A percentile compares a stretch with the other conserved stretches of the same genome.
phyloP scores from a whole-genome alignment of 768 basidiomycete species.

The Lactarius psammicola region DNA sequence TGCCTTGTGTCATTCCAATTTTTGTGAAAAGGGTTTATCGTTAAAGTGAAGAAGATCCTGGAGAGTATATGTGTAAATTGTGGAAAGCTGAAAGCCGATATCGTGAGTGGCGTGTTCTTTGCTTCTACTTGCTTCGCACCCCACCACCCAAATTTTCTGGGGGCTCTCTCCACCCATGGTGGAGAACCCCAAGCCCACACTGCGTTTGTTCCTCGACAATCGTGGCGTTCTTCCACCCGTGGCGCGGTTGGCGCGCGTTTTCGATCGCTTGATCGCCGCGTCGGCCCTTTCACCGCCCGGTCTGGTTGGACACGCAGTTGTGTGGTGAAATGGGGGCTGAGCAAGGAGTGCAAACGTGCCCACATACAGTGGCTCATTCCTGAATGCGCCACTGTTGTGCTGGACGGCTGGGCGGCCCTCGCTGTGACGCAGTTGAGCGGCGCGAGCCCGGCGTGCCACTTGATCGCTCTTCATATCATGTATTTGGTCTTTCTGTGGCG shows the following conservation, averaged over 20 bases:
- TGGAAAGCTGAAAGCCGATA: conserved; percentile 95
- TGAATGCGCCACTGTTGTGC: conserved; percentile 43
- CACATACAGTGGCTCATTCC: conserved; percentile 33
- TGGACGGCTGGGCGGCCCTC: conserved; percentile 50
- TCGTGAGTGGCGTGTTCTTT: conserved; percentile 81
- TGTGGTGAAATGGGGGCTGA: conserved; percentile 98
- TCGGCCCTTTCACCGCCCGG: conserved; percentile 63
- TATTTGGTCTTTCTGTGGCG: conserved; percentile 27
- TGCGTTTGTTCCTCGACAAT: conserved; percentile 72
- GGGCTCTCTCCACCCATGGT: conserved; percentile 89
- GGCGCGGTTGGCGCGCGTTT: conserved; percentile 78
- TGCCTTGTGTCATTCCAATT: background rate
- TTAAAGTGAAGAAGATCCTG: conserved; percentile 99
- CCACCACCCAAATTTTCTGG: conserved; percentile 96
- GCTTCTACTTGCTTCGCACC: conserved; percentile 89
- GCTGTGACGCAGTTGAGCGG: conserved; percentile 71
- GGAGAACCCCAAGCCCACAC: conserved; percentile 95
- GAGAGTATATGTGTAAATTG: conserved; percentile 99
- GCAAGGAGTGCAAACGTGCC: conserved; percentile 79
- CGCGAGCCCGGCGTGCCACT: conserved; percentile 59
- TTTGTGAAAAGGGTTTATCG: conserved; percentile 71
- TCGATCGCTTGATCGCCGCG: conserved; percentile 95
- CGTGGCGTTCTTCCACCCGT: conserved; percentile 82
- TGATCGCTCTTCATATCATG: conserved; percentile 51
- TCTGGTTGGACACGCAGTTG: conserved; percentile 83